phyloP scores from a whole-genome alignment of 202 grass and related monocot species.

The Setaria viridis region DNA sequence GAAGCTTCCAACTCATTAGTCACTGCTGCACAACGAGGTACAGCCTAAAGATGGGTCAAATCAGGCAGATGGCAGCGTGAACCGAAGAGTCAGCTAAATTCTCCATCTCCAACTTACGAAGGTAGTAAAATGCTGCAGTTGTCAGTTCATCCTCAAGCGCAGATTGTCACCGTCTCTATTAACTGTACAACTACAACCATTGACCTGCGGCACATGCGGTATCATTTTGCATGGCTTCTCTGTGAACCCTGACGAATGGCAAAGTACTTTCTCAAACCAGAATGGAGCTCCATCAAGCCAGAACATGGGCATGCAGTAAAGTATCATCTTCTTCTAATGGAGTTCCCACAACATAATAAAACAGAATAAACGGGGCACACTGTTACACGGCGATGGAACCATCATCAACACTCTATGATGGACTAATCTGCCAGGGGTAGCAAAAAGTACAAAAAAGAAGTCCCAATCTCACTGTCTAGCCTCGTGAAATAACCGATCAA shows the following conservation, averaged over 20 bases:
- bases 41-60: no score
- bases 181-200: no score
- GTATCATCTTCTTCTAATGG: background rate
- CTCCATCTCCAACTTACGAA: no score
- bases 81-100: no score
- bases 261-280: slow-evolving; percentile 8
- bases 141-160: no score
- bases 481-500: slow-evolving; percentile 44
- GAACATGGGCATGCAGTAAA: background rate
- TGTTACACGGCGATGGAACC: slow-evolving; percentile 38
- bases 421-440: slow-evolving; percentile 25
- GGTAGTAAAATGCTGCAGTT: no score
- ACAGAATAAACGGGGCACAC: slow-evolving; percentile 27
- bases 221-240: background rate
- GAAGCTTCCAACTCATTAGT: no score
- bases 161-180: no score
- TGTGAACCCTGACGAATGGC: background rate
- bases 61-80: no score
- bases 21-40: no score
- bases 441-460: slow-evolving; percentile 37
- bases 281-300: background rate
- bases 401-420: slow-evolving; percentile 13
- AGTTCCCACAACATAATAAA: slow-evolving; percentile 45
- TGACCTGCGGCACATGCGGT: no score
- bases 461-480: slow-evolving; percentile 10